A percentile compares a stretch with the other conserved stretches of the same genome.
phyloP scores from a whole-genome alignment of 495 filamentous ascomycete species.

The Lasiosphaeriaceae sp. region DNA sequence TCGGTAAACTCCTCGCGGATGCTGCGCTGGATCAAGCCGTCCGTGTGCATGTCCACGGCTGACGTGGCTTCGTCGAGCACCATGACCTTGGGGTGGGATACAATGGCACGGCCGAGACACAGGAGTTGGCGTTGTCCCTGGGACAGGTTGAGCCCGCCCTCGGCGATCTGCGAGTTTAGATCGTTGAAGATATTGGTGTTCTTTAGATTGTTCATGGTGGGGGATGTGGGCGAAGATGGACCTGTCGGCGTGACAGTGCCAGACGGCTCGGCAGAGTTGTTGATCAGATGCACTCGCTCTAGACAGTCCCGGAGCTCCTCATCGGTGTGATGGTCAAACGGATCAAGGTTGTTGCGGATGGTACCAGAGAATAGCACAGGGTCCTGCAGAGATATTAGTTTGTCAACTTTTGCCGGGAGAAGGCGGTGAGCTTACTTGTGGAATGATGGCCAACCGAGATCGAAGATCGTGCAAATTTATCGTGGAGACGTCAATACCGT shows the following conservation, averaged over 20 bases:
- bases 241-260: slow-evolving; percentile 23
- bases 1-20: slow-evolving; percentile 77
- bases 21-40: slow-evolving; percentile 74
- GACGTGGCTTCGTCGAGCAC: slow-evolving; percentile 88
- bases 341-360: slow-evolving; percentile 76
- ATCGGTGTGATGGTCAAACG: slow-evolving; percentile 70
- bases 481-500: slow-evolving; percentile 71
- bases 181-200: slow-evolving; percentile 62
- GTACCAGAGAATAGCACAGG: slow-evolving; percentile 87
- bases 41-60: slow-evolving; percentile 84
- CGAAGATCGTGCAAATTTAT: slow-evolving; percentile 71
- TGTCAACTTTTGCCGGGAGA: neutral
- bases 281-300: slow-evolving; percentile 69
- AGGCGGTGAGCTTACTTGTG: slow-evolving; percentile 41
- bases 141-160: slow-evolving; percentile 76
- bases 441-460: slow-evolving; percentile 76
- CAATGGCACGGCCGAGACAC: slow-evolving; percentile 82
- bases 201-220: slow-evolving; percentile 25
- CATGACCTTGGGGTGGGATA: slow-evolving; percentile 75
- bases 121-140: slow-evolving; percentile 88
- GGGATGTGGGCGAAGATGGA: slow-evolving; percentile 7
- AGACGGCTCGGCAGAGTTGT: slow-evolving; percentile 28
- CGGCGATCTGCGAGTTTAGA: slow-evolving; percentile 60
- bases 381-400: slow-evolving; percentile 39
- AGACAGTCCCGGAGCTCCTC: slow-evolving; percentile 69